Evolutionary conservation across 208 protist genomes (phyloP), one percentile per base, ranked within the genome.

Genomic region (Porcisia deanei): DNA sequence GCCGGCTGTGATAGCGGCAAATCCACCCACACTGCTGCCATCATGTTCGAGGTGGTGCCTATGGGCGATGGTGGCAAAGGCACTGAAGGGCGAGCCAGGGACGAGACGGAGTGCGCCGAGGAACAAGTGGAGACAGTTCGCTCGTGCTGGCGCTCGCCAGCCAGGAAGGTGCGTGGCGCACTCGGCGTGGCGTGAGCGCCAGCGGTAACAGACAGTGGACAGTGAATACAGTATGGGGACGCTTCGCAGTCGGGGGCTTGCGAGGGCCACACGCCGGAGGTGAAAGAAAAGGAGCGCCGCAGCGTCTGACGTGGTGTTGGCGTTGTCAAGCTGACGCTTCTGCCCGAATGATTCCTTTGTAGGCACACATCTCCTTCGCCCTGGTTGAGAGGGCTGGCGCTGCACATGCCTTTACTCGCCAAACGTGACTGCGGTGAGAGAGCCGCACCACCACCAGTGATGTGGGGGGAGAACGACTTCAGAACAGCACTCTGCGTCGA

Each of bases 21-120:
- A 59, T 85, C 82, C 25, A 89, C 85, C 85, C 85, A 89, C 61
- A 89, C 77, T 0, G 85, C 81, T 25, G 84, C 80, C 80, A 83
- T 85, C 57, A 75, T 34, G 55, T 80, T 81, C 41, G 78, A 75
- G 22, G 66, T 41, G 1, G 52, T 66, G 14, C 76, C 67, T n/a
- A 83, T 80, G 64, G 85, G 80, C 25, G 80, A 83, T 8, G 80
- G 80, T 18, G 61, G 84, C 34, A 65, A 73, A 63, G 71, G 75
- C 25, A 78, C 78, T 0, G 73, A 78, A 8, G 73, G 78, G 18
- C 78, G 78, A 12, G 25, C 78, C 41, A 73, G 75, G n/a, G 78
- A 82, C 22, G 76, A 49, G 37, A 72, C 72, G 8, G 79, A 85
- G 76, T 80, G 75, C 63, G 68, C 69, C 8, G 73, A 81, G 45